Conservation (phyloP, 2,329 filamentous ascomycete genomes). For the Colletotrichum phormii region DNA sequence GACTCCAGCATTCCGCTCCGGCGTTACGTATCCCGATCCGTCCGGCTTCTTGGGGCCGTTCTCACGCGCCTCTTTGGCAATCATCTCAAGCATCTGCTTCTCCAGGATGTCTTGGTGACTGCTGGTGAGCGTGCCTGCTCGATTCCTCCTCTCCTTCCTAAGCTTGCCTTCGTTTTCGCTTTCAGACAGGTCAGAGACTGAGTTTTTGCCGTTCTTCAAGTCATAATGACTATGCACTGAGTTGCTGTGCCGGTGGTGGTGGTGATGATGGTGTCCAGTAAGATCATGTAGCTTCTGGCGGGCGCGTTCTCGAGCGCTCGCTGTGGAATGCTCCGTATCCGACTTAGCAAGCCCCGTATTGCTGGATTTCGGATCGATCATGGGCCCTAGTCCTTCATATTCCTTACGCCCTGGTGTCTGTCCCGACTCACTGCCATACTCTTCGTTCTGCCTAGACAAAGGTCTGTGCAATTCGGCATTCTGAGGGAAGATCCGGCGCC, state of each 20-base stretch:
- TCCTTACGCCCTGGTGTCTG: constrained; percentile 13
- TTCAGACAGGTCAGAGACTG: constrained; percentile 71
- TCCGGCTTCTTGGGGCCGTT: constrained; percentile 45
- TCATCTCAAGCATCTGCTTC: constrained; percentile 72
- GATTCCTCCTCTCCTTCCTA: constrained; percentile 50
- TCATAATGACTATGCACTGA: constrained; percentile 64
- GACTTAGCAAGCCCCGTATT: constrained; percentile 38
- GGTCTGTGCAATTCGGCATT: constrained; percentile 43
- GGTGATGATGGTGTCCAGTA: constrained; percentile 56
- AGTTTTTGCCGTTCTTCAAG: constrained; percentile 64
- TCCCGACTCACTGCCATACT: constrained; percentile 27
- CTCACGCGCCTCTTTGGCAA: constrained; percentile 64
- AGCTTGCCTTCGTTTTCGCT: constrained; percentile 59
- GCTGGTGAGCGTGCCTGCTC: constrained; percentile 61
- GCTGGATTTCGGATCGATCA: constrained; percentile 38
- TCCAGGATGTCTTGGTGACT: constrained; percentile 65
- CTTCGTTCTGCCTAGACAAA: constrained; percentile 42
- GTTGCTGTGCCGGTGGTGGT: constrained; percentile 55
- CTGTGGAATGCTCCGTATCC: constrained; percentile 58
- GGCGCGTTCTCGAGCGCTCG: constrained; percentile 68
- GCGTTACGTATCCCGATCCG: constrained; percentile 25
- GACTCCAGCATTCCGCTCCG: constrained; percentile 32
- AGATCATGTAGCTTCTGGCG: constrained; percentile 71
- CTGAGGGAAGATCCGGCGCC: constrained; percentile 76
- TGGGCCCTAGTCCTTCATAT: constrained; percentile 4